Evolutionary conservation across 2,329 filamentous ascomycete species (phyloP), one percentile per base, ranked within the genome.

Genomic region (Nothophoma quercina): DNA sequence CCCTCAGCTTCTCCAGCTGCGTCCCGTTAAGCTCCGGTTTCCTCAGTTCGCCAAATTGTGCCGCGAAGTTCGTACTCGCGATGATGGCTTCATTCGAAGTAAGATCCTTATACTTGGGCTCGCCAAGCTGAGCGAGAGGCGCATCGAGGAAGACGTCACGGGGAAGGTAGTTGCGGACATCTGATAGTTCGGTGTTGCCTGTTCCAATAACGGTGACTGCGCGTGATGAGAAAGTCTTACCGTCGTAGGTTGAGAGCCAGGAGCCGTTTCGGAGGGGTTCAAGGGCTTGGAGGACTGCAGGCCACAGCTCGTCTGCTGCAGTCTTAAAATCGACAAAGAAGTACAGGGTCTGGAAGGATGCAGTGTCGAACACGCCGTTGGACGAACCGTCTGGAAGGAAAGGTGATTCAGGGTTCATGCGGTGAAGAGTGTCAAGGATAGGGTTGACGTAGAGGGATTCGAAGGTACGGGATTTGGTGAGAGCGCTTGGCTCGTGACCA

Each of bases 271-370:
- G 78, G 3, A 88, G 77, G 1, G 85, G 85, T 39, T 83, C 72
- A 1, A 88, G 75, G 0, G 83, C 84, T 19, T 77, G 63, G 28
- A 86, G 74, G 2, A 86, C 84, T 26, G 76, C 77, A 2, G 83
- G 75, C 76, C 82, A 87, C 1, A 85, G 85, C 25, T 75, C 76
- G 0, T 71, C 62, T 5, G 84, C 84, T 28, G 79, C 72, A 0
- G 85, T 87, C 70, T 88, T 88, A 51, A 86, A 63, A 64, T 88
- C 85, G 51, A 88, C 81, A 70, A 86, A 87, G 38, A 88, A 77
- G 72, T 86, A 87, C 5, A 88, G 76, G 0, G 85, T 87, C 68
- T 87, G 84, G 5, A 69, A 75, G 7, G 56, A 58, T 1, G 81
- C 81, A 60, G 83, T 83, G 68, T 88, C 85, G 64, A 80, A 88